Percentiles rank a stretch among this genome's conserved stretches.
phyloP scores from a whole-genome alignment of 805 yeast genomes.

The Zygotorulaspora danielsina region DNA sequence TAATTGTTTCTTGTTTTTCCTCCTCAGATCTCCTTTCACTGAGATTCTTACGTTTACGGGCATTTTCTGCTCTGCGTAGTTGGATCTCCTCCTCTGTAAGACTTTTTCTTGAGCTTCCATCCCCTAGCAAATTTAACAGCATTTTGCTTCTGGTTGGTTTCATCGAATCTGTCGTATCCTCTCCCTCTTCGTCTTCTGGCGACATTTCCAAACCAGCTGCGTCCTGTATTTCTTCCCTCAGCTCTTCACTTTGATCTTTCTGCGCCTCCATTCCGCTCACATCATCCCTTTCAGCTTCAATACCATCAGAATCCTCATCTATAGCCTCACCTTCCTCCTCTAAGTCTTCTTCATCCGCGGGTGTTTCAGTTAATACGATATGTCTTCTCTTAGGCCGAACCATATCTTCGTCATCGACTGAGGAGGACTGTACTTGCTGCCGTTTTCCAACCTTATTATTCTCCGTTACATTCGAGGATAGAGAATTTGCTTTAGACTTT shows the following conservation, averaged over 20 bases:
- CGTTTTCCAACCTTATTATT: slow-evolving; percentile 3
- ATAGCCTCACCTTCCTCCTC: slow-evolving; percentile 19
- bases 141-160: slow-evolving; percentile 23
- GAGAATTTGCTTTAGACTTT: not conserved
- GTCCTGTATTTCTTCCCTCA: slow-evolving; percentile 3
- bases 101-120: slow-evolving; percentile 40
- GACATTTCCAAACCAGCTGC: slow-evolving; percentile 6
- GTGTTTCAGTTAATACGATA: not conserved
- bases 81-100: slow-evolving; percentile 83
- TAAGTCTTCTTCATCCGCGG: slow-evolving; percentile 15
- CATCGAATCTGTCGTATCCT: slow-evolving; percentile 25
- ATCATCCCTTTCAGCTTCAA: slow-evolving; percentile 17
- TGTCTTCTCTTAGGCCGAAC: slow-evolving; percentile 4
- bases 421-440: not conserved
- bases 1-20: slow-evolving; percentile 88
- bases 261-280: slow-evolving; percentile 14
- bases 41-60: slow-evolving; percentile 81
- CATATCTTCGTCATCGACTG: slow-evolving; percentile 6
- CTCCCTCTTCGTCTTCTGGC: slow-evolving; percentile 17
- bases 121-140: slow-evolving; percentile 20
- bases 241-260: slow-evolving; percentile 12
- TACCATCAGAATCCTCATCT: slow-evolving; percentile 10
- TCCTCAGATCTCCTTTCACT: slow-evolving; percentile 80
- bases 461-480: not conserved
- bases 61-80: slow-evolving; percentile 76